A percentile compares a stretch with the other conserved stretches of the same genome.
These are phyloP conservation scores for Opeltia flavorubescens DNA, from an alignment of 495 filamentous ascomycete genomes.

Conservation along the genomic window DNA sequence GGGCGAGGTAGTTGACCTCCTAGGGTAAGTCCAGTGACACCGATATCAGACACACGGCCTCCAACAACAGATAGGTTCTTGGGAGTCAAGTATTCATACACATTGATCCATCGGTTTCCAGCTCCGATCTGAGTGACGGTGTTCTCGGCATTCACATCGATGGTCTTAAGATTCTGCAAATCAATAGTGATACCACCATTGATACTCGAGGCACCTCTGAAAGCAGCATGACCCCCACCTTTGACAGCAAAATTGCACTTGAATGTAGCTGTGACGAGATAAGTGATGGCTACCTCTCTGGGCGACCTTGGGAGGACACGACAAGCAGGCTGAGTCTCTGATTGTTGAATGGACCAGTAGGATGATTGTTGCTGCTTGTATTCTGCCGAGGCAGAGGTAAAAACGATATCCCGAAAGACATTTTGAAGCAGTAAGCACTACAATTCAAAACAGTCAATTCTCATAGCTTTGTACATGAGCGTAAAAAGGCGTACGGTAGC, in stretches of 20 bases:
- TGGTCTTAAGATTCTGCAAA: slow-evolving; percentile 28
- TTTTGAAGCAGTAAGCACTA: too few relatives aligned
- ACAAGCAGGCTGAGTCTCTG: slow-evolving; percentile 30
- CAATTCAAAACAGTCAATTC: too few relatives aligned
- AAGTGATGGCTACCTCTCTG: slow-evolving; percentile 17
- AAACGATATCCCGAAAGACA: too few relatives aligned
- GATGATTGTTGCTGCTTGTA: slow-evolving; percentile 26
- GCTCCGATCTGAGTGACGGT: slow-evolving; percentile 31
- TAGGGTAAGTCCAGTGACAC: slow-evolving; percentile 42
- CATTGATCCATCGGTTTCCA: slow-evolving; percentile 37
- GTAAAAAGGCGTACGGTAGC: too few relatives aligned
- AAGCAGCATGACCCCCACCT: slow-evolving; percentile 36
- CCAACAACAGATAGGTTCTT: slow-evolving; percentile 37
- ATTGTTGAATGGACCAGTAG: slow-evolving; percentile 35
- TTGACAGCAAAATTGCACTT: slow-evolving; percentile 34
- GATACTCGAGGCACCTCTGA: slow-evolving; percentile 39
- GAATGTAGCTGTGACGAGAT: slow-evolving; percentile 8
- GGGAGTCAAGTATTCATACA: slow-evolving; percentile 36
- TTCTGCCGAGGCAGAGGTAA: too few relatives aligned
- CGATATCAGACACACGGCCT: slow-evolving; percentile 39
- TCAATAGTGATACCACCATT: slow-evolving; percentile 40
- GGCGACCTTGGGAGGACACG: slow-evolving; percentile 29
- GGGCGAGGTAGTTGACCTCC: slow-evolving; percentile 24
- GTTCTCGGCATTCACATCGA: slow-evolving; percentile 29
- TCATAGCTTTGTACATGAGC: too few relatives aligned